Evolutionary conservation across 441 rosid genomes (phyloP).

Genomic region (Pelargonium cotyledonis): DNA sequence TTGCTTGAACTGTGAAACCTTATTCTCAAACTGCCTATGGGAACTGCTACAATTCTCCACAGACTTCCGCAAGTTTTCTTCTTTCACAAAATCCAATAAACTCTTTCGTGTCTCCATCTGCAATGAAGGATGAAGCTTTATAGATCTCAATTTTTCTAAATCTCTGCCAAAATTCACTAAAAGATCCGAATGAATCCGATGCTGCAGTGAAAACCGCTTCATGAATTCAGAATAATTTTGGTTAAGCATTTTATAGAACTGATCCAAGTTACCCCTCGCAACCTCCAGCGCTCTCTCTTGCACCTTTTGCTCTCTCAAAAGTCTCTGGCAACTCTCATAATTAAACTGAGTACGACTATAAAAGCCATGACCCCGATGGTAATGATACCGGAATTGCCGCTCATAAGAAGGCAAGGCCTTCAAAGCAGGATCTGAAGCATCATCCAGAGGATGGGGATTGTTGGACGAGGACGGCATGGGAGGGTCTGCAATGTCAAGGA

Average conservation of each 20-base stretch:
- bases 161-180: constrained; percentile 65
- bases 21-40: constrained; percentile 87
- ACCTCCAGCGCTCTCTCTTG: constrained; percentile 88
- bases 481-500: constrained; percentile 50
- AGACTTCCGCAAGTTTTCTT: constrained; percentile 67
- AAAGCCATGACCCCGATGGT: constrained; percentile 48
- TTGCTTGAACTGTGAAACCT: constrained; percentile 77
- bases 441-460: constrained; percentile 73
- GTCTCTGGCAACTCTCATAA: constrained; percentile 56
- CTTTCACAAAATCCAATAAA: constrained; percentile 84
- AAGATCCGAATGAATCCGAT: constrained; percentile 66
- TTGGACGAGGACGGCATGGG: constrained; percentile 37
- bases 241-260: constrained; percentile 64
- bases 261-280: constrained; percentile 73
- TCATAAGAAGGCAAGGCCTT: constrained; percentile 91
- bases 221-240: constrained; percentile 78
- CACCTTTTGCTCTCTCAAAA: constrained; percentile 72
- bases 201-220: constrained; percentile 77
- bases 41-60: constrained; percentile 62
- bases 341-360: constrained; percentile 48
- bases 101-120: constrained; percentile 51
- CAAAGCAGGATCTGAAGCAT: constrained; percentile 86
- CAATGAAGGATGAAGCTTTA: constrained; percentile 70
- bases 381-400: constrained; percentile 78
- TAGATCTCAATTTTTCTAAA: constrained; percentile 68